Evolutionary conservation across 1,284 basidiomycete genomes (phyloP).

Genomic region (Bjerkandera adusta): DNA sequence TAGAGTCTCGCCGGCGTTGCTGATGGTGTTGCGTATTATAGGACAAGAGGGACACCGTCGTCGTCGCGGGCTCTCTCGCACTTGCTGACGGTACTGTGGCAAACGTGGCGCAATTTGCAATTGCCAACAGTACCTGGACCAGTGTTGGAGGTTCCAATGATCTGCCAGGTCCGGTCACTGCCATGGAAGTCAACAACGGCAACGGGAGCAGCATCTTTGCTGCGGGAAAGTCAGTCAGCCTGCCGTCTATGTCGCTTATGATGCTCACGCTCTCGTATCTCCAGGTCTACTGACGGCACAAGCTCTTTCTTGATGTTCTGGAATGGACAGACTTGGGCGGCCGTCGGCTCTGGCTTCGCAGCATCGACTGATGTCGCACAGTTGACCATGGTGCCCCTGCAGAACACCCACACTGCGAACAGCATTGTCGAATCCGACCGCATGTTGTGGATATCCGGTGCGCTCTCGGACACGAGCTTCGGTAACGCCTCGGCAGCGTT

Average conservation of each 20-base stretch:
- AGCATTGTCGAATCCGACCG: slow-evolving; percentile 81
- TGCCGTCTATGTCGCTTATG: not conserved
- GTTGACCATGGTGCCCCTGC: slow-evolving; percentile 87
- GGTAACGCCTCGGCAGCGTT: slow-evolving; percentile 84
- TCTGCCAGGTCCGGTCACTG: slow-evolving; percentile 88
- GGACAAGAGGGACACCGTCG: slow-evolving; percentile 61
- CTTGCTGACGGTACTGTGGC: slow-evolving; percentile 38
- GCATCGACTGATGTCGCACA: slow-evolving; percentile 71
- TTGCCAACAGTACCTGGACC: slow-evolving; percentile 79
- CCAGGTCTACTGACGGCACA: slow-evolving; percentile 53
- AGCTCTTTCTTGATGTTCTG: slow-evolving; percentile 78
- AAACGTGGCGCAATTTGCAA: slow-evolving; percentile 66
- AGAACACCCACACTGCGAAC: slow-evolving; percentile 68
- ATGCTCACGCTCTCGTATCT: slow-evolving; percentile 6
- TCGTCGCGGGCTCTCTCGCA: slow-evolving; percentile 74
- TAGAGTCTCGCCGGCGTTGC: not conserved
- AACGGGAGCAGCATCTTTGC: slow-evolving; percentile 87
- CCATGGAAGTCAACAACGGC: slow-evolving; percentile 81
- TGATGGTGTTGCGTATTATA: slow-evolving; percentile 26
- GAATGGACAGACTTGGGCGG: slow-evolving; percentile 76
- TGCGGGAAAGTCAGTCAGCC: slow-evolving; percentile 68
- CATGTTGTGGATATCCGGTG: slow-evolving; percentile 88
- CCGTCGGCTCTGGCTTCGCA: slow-evolving; percentile 56
- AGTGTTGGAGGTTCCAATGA: slow-evolving; percentile 61
- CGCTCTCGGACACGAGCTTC: slow-evolving; percentile 65